A percentile compares a stretch with the other conserved stretches of the same genome.
Evolutionary conservation across 2,329 filamentous ascomycete genomes (phyloP).

Genomic region (Metarhizium album): DNA sequence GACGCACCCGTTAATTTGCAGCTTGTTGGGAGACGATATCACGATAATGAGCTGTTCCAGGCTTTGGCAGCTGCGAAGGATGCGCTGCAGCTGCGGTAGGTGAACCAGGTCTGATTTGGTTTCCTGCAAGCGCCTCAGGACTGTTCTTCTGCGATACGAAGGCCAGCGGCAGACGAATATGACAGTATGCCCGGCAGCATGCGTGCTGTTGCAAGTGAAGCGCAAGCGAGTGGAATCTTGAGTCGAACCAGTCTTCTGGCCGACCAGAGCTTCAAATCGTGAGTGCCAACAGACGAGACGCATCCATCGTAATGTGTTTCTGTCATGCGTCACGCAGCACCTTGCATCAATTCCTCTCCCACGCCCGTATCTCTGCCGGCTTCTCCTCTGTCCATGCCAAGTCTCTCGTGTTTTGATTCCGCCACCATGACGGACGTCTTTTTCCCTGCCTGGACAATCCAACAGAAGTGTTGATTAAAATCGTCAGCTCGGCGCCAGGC

Average conservation of each 20-base stretch:
- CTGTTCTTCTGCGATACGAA: background rate
- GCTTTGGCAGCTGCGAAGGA: constrained; percentile 11
- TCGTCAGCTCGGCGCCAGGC: too few relatives aligned
- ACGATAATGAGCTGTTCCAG: constrained; percentile 23
- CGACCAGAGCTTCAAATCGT: background rate
- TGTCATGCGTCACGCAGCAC: too few relatives aligned
- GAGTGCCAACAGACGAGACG: background rate
- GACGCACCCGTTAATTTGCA: constrained; percentile 23
- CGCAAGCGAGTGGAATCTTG: background rate
- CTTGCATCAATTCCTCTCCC: too few relatives aligned
- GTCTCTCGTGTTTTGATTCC: too few relatives aligned
- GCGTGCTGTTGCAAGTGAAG: background rate
- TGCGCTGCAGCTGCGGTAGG: background rate
- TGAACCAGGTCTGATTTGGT: background rate
- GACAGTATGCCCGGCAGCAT: background rate
- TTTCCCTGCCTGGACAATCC: too few relatives aligned
- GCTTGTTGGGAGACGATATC: constrained; percentile 22
- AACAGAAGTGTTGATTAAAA: too few relatives aligned
- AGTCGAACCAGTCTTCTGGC: background rate
- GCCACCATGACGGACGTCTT: too few relatives aligned
- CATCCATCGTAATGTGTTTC: background rate
- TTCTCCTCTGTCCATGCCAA: too few relatives aligned
- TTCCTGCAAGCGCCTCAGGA: background rate
- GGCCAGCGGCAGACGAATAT: background rate
- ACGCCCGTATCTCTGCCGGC: too few relatives aligned